Evolutionary conservation across 768 basidiomycete genomes (phyloP), one percentile per base, ranked within the genome.

Genomic region (Candolleomyces eurysporus): DNA sequence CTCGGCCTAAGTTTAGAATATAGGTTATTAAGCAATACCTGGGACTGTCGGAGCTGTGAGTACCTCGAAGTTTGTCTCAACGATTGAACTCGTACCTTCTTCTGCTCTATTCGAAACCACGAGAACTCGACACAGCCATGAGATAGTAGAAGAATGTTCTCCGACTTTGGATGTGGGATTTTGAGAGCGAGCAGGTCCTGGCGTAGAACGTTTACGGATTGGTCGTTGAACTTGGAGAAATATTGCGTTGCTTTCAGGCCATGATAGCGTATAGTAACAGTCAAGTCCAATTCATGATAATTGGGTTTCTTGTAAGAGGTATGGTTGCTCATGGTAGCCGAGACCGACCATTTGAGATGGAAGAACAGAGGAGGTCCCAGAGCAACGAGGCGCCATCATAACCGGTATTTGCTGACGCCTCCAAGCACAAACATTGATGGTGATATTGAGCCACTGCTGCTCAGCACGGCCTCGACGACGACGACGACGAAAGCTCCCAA

Each of bases 151-250:
- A 52, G 58, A 22, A 75, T 70, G 46, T 77, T 78, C 2, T 64
- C 68, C 31, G 58, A 62, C 65, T 78, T 80, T 0, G 79, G 79
- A 48, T 72, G 72, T 0, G 79, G 76, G 9, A 80, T 61, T 58
- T 74, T 77, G n/a, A 82, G 66, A 0, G 56, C 57, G 7, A 59
- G 26, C 48, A 81, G 63, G 57, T 82, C 80, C 31, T 70, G 61
- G 19, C 67, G 66, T 49, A 81, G 61, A 7, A 72, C 63, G 1
- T 48, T 48, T 30, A 71, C 57, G 1, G 75, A 76, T 10, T 70
- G 66, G 1, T 56, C 21, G 10, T 68, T 69, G 39, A 64, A 68
- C 40, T 72, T 69, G 19, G 75, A 69, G 56, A 78, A 75, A 57
- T 73, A 68, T 58, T 71, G 73, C 1, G 72, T 74, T 0, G 76